These are phyloP conservation scores for Lichtheimia ornata DNA, from an alignment of 371 early-diverging fungal genomes.

Conservation along the genomic window DNA sequence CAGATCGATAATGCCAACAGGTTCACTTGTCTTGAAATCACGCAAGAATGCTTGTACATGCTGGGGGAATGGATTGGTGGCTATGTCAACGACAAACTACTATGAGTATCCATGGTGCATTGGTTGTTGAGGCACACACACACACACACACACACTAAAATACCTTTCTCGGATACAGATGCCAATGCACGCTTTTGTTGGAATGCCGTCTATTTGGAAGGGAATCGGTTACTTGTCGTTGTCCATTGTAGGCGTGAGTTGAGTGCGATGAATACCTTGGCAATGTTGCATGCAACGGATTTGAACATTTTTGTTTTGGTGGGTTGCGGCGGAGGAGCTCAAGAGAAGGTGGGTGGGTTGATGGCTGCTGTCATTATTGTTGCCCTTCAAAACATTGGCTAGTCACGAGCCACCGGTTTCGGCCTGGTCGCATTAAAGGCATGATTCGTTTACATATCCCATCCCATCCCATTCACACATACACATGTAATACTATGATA, in stretches of 20 bases:
- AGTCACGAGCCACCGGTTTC: no score
- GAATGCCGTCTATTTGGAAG: neutral
- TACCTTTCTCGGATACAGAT: neutral
- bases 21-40: constrained; percentile 76
- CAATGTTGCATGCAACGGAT: neutral
- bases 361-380: no score
- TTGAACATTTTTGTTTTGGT: neutral
- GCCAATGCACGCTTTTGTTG: constrained; percentile 2
- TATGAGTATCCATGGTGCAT: neutral
- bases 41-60: constrained; percentile 81
- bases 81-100: neutral
- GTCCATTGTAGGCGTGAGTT: neutral
- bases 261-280: neutral
- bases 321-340: no score
- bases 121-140: no score
- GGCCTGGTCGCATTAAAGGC: no score
- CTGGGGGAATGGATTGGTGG: constrained; percentile 8
- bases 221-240: neutral
- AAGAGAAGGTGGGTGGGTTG: no score
- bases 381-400: no score
- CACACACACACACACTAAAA: neutral
- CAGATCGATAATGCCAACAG: constrained; percentile 75
- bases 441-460: no score
- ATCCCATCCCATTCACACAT: no score
- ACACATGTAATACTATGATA: no score